Conservation (phyloP, 164 flowering plant species). For the Nelumbo lutea region DNA sequence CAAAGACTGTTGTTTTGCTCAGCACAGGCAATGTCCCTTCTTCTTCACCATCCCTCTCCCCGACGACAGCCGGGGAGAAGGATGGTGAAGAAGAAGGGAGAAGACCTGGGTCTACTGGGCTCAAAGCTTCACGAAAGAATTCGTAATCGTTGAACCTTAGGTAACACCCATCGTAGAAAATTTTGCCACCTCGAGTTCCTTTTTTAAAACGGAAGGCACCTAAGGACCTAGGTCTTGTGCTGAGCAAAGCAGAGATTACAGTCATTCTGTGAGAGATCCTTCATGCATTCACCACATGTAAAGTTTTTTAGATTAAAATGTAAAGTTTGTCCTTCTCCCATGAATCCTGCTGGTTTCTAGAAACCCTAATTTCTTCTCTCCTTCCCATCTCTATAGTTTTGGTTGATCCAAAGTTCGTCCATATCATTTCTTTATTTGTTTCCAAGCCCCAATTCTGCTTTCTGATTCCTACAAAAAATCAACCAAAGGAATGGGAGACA, state of each 20-base stretch:
- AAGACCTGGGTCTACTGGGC: constrained; percentile 26
- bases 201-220: constrained; percentile 62
- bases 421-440: not conserved
- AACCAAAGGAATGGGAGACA: constrained; percentile 33
- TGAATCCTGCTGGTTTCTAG: not conserved
- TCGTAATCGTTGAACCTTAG: constrained; percentile 60
- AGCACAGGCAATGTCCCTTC: too few species aligned
- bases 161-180: constrained; percentile 71
- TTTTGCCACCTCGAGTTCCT: constrained; percentile 42
- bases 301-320: not conserved
- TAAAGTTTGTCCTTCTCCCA: too few species aligned
- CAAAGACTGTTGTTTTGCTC: too few species aligned
- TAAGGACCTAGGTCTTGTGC: constrained; percentile 43
- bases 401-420: not conserved
- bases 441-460: not conserved
- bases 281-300: constrained; percentile 64
- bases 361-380: constrained; percentile 8
- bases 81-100: too few species aligned
- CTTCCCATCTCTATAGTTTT: not conserved
- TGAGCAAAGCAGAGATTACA: constrained; percentile 66
- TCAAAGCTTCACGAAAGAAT: constrained; percentile 42
- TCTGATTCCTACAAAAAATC: not conserved
- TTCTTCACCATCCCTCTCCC: too few species aligned
- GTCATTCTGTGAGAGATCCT: constrained; percentile 48
- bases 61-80: too few species aligned